These are phyloP conservation scores for Oxytropis ochrocephala DNA, from an alignment of 306 rosid genomes.

Conservation along the genomic window DNA sequence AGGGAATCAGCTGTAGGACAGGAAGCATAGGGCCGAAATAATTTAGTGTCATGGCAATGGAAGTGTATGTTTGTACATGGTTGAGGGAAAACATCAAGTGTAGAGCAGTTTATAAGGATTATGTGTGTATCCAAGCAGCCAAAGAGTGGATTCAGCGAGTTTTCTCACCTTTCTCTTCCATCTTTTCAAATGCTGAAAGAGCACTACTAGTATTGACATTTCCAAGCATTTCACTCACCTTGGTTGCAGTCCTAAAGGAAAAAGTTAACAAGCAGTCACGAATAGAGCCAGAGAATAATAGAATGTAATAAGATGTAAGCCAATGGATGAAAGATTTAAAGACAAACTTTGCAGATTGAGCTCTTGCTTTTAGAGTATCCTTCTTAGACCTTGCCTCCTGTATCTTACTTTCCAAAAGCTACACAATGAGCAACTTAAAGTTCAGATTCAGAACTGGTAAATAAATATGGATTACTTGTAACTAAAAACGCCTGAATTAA, in stretches of 20 bases:
- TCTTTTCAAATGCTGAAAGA: slow-evolving; percentile 91
- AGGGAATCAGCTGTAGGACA: background rate
- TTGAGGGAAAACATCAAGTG: background rate
- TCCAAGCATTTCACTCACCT: slow-evolving; percentile 87
- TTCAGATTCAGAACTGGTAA: background rate
- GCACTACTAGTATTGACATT: slow-evolving; percentile 91
- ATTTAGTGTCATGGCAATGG: background rate
- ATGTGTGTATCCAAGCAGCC: background rate
- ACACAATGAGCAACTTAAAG: slow-evolving; percentile 20
- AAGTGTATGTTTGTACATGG: background rate
- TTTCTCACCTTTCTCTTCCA: slow-evolving; percentile 94
- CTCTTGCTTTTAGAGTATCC: slow-evolving; percentile 94
- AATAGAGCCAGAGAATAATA: slow-evolving; percentile 14
- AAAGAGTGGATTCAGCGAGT: background rate
- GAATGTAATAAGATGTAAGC: background rate
- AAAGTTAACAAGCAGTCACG: slow-evolving; percentile 17
- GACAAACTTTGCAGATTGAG: slow-evolving; percentile 90
- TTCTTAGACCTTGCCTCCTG: slow-evolving; percentile 92
- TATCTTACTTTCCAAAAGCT: slow-evolving; percentile 95
- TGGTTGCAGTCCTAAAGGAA: slow-evolving; percentile 75
- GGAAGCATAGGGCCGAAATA: slow-evolving; percentile 5
- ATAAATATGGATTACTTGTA: background rate
- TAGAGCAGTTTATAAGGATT: background rate
- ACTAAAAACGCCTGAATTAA: background rate
- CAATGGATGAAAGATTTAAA: slow-evolving; percentile 23